phyloP scores from a whole-genome alignment of 2,329 filamentous ascomycete genomes.

The Colletotrichum sp. region DNA sequence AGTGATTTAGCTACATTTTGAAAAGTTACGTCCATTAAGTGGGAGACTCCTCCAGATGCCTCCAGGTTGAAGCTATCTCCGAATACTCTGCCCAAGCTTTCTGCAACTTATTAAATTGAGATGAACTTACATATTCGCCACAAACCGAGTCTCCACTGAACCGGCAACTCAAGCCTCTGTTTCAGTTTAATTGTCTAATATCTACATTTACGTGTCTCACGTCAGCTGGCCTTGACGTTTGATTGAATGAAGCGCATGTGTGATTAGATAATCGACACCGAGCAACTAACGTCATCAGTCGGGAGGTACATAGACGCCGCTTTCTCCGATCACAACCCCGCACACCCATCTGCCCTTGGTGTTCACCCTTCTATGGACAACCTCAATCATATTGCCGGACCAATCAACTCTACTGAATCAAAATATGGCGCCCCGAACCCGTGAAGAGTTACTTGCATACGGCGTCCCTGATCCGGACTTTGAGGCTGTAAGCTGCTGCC shows the following conservation, averaged over 20 bases:
- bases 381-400: not conserved
- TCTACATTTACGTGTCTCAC: not conserved
- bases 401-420: not conserved
- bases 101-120: not conserved
- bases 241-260: not conserved
- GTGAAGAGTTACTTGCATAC: not conserved
- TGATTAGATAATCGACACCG: not conserved
- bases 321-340: not conserved
- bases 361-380: not conserved
- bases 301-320: not conserved
- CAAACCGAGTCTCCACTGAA: not conserved
- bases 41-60: not conserved
- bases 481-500: not conserved
- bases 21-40: not conserved
- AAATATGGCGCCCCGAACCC: not conserved
- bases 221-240: not conserved
- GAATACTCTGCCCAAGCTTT: not conserved
- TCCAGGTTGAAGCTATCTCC: not conserved
- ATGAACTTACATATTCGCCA: not conserved
- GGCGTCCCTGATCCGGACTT: not conserved
- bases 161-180: not conserved
- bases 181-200: not conserved
- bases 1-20: not conserved
- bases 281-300: not conserved
- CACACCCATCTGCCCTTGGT: not conserved